Base-by-base conservation (phyloP, 2,329 filamentous ascomycete species). In the Diplodia corticola region DNA sequence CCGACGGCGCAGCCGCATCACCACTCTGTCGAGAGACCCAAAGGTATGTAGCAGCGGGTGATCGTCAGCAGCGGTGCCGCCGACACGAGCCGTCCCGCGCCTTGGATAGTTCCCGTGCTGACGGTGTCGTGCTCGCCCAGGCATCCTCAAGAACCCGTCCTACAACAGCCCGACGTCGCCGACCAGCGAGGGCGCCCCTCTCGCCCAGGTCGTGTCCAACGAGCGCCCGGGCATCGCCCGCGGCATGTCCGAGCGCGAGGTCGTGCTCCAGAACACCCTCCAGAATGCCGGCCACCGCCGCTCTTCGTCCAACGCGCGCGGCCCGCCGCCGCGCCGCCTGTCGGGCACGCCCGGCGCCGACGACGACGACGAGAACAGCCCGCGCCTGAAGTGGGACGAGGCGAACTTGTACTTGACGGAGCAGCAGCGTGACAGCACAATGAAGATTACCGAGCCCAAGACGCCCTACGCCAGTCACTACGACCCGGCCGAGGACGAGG, bases 381-480 rank as follows among this genome's bases (percentile, higher is more conserved):
- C 91, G 69, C 89, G 93, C 69, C 84, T 99, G 71, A 97, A 97
- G 81, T 99, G 95, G 95, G 95, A 99, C 78, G 95, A 99, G 82
- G 95, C 92, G 53, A 99, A 99, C 76, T 86, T 99, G 35, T 99
- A 97, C 80, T 86, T 99, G 63, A 95, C 95, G 7, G 95, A 99
- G 81, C 94, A 98, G 79, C 92, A 98, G 80, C 93, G 91, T 79
- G 92, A 89, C 67, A 90, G 91, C 69, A 97, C 93, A 67, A 99
- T 99, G 95, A 99, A 98, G 84, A 99, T 99, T 70, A 91, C 93
- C 71, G 95, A 99, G 82, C 95, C 95, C 68, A 99, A 99, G 85
- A 99, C 95, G 7, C 95, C 95, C 4, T 99, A 94, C 77, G 95
- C 92, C 40, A 91, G 90, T 75, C 92, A 93, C 74, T 97, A 97